Evolutionary conservation across 345 rosid species (phyloP), one percentile per base, ranked within the genome.

Genomic region (Aquilaria malaccensis): DNA sequence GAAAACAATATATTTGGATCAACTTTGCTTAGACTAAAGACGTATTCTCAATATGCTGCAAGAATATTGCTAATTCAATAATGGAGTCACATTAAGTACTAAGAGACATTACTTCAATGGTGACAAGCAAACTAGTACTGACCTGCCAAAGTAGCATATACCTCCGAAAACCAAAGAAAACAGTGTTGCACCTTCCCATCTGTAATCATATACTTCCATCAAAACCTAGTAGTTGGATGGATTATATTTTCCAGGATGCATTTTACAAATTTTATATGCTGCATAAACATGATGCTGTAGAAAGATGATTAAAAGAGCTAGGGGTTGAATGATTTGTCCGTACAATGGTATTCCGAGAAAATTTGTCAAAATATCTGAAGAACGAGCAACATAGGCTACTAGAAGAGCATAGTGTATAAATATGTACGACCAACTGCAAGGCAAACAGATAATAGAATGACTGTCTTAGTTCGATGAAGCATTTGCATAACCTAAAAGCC

Each of bases 91-190:
- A 33, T 7, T 57, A 41, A 3, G 31, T 37, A 47, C 48, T 37
- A 57, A n/a, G 60, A 37, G 30, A 14, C 9, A 57, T 57, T 6
- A 32, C 6, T 33, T 57, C 30, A 55, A 54, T 37, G 57, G 33
- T 22, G 56, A 15, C 11, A 22, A 52, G 45, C 46, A 51, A 52
- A 3, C 15, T 10, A 33, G 41, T 51, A 71, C 61, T 62, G 71
- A 89, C 98, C 98, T 89, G 67, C 98, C 97, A 74, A 84, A 84
- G 83, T 78, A 93, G 88, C 97, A 87, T 64, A 84, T 73, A 64
- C 94, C 79, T 64, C 98, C 98, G 0, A 89, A 74, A 50, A 79
- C 79, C 73, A 81, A 67, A 41, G 97, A 74, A 75, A 92, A 89
- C 45, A 89, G 66, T 55, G 88, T 65, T 55, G 85, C 98, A 50